Conservation (phyloP, 2,329 filamentous ascomycete genomes). For the Arthrobotrys entomopaga region DNA sequence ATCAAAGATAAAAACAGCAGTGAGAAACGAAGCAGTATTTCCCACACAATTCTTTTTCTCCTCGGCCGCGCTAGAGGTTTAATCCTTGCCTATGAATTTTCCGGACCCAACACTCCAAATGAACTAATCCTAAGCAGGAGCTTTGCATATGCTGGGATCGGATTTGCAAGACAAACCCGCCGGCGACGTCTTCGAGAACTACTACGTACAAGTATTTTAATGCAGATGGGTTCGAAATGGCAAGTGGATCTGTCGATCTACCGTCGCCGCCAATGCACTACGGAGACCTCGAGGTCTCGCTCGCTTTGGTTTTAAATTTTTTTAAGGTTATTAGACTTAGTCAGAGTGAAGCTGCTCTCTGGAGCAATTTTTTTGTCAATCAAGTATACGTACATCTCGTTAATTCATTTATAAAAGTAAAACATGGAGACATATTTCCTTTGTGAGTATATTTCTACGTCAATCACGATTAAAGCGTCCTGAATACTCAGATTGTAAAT, state of each 20-base stretch:
- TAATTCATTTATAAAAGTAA: too few species aligned
- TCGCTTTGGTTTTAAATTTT: too few species aligned
- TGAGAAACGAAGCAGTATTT: constrained; percentile 9
- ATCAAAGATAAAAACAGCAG: neutral
- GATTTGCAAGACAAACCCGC: constrained; percentile 29
- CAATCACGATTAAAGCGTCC: too few species aligned
- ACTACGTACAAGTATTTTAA: constrained; percentile 19
- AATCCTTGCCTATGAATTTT: constrained; percentile 46
- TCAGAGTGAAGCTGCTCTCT: neutral
- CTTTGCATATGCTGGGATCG: constrained; percentile 40
- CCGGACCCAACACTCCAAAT: constrained; percentile 35
- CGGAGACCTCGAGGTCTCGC: neutral
- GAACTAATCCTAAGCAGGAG: constrained; percentile 23
- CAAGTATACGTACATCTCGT: too few species aligned
- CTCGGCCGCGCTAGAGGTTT: too few species aligned
- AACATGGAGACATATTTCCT: too few species aligned
- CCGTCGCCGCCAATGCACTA: neutral
- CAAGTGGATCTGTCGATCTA: too few species aligned
- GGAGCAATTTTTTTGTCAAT: neutral
- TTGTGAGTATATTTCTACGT: too few species aligned
- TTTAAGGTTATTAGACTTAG: too few species aligned
- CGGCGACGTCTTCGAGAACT: constrained; percentile 28
- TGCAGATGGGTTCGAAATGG: neutral
- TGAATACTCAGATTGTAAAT: too few species aligned
- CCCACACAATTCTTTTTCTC: neutral